Evolutionary conservation across 1,284 basidiomycete species (phyloP), one percentile per base, ranked within the genome.

Genomic region (Fomitopsis betulina): DNA sequence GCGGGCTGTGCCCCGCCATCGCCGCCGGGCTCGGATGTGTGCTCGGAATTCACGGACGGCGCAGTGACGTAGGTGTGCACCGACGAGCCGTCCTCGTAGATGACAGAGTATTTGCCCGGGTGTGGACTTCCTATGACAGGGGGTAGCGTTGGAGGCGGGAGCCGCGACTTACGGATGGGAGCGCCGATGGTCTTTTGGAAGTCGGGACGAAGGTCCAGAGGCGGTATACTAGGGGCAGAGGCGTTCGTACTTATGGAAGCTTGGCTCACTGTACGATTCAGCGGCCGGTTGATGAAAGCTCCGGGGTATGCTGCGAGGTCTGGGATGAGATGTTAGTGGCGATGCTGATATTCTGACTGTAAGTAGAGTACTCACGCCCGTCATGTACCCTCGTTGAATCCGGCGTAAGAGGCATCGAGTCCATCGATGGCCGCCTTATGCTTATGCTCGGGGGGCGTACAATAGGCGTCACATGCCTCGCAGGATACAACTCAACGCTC

Each of bases 61-160:
- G 85, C 84, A 8, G 85, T 87, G 42, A 83, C 76, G 65, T 85
- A 87, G 64, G 82, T 80, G 60, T 80, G 79, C 37, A 58, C 62
- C 0, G 63, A 63, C 23, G 75, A 72, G 45, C 73, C 73, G 54
- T 79, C 76, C 42, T 80, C 82, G 58, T 79, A 73, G 7, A 75
- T 73, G 23, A 73, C 68, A 1, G 73, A 74, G 54, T 65, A 63
- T 55, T 67, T 67, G 32, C 54, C 54, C 17, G 66, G 64, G 5
- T 62, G 60, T 30, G 67, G 64, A 54, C 64, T 66, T 25, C 62
- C 65, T 30, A 60, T 61, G 27, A 65, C 75, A 1, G 70, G 69
- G 17, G 67, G 68, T 12, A 68, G 61, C 45, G 57, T 67, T 15
- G 63, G 68, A 45, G 57, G 58, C 68, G 67, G 55, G 57, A 65